phyloP scores from a whole-genome alignment of 352 stramenopile species.

The Phytopythium litorale region DNA sequence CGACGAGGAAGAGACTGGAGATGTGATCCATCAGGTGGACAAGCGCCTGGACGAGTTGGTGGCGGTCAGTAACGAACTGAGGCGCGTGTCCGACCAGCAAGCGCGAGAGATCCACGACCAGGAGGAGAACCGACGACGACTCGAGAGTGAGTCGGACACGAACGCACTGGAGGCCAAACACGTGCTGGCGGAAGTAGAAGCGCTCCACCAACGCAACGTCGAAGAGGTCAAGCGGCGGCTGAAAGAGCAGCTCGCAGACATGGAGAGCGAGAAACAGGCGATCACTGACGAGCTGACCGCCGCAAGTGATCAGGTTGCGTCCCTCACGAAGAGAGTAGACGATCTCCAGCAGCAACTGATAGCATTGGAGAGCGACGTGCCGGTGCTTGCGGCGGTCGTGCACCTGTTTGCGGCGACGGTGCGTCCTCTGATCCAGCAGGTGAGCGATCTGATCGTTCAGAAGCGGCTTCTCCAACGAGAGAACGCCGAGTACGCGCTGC shows the following conservation, averaged over 20 bases:
- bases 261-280: slow-evolving; percentile 34
- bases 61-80: slow-evolving; percentile 15
- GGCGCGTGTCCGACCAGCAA: slow-evolving; percentile 16
- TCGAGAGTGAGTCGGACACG: slow-evolving; percentile 30
- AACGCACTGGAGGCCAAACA: slow-evolving; percentile 33
- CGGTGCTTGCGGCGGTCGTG: slow-evolving; percentile 37
- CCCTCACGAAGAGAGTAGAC: slow-evolving; percentile 11
- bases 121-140: slow-evolving; percentile 10
- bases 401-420: slow-evolving; percentile 62
- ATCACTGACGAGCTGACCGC: slow-evolving; percentile 27
- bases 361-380: slow-evolving; percentile 37
- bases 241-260: slow-evolving; percentile 18
- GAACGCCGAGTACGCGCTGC: slow-evolving; percentile 36
- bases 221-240: slow-evolving; percentile 40
- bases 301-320: slow-evolving; percentile 11
- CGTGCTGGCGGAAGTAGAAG: slow-evolving; percentile 37
- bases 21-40: slow-evolving; percentile 12
- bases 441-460: slow-evolving; percentile 56
- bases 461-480: slow-evolving; percentile 50
- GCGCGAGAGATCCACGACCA: slow-evolving; percentile 16
- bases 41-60: slow-evolving; percentile 21
- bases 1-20: neutral
- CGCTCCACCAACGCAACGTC: slow-evolving; percentile 27
- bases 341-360: slow-evolving; percentile 27
- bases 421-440: slow-evolving; percentile 56